Evolutionary conservation across 768 basidiomycete species (phyloP), one percentile per base, ranked within the genome.

Genomic region (Boletus coccyginus): DNA sequence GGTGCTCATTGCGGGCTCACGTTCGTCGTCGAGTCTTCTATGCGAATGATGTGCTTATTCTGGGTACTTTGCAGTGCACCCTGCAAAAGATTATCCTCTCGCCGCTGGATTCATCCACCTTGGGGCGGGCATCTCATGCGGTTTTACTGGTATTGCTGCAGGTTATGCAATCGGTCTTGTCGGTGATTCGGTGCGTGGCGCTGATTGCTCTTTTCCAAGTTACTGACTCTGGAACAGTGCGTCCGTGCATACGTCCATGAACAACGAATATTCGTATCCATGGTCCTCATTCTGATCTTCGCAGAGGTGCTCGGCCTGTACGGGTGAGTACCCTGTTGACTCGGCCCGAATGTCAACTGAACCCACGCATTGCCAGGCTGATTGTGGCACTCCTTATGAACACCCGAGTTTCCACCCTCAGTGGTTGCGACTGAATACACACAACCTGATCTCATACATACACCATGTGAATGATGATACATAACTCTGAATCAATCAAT

Each of bases 231-330:
- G 12, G 12, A 14, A 12, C 60, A 94, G 91, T 94, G 92, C 65
- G 92, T 94, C 16, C 83, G 94, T 56, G 92, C 92, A 59, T 97
- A 93, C 68, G 83, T 97, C 27, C 83, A 93, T 65, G 94, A 97
- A 75, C 87, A 87, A 58, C 88, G 85, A 69, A 85, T 98, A 29
- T 98, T 95, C 68, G 95, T 98, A 21, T 80, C 88, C 8, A 98
- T 98, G 95, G 93, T 98, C 19, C 85, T 98, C 41, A 95, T 98
- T 61, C 85, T 98, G 68, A 93, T 93, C 61, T 94, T 93, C 62
- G 87, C 86, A 8, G 94, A 96, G 72, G 94, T 97, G 24, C 76
- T 97, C 56, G 94, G 94, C 38, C 73, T 96, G 53, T 94, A 92
- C 66, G 92, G 90, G 86, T 88, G 66, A 60, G 85, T 73, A 36